Base-by-base conservation (phyloP, 1,139 yeast species). In the Hyphopichia pseudoburtonii region DNA sequence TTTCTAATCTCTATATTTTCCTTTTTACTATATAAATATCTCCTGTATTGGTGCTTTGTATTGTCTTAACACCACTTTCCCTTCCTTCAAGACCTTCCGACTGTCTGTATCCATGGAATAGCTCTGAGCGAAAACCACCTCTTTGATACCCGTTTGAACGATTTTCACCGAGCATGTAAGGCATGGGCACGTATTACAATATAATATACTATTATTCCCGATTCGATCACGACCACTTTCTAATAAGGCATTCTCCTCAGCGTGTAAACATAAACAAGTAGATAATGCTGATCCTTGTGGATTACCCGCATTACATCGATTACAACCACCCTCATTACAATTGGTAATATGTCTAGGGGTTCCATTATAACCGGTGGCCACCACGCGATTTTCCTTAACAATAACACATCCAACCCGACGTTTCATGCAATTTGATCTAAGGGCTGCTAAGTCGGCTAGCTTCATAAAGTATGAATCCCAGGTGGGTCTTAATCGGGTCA, bases 381-480 rank as follows among this genome's bases (percentile, higher is more conserved):
- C 76, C 25, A 92, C 96, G 38, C 97, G 69, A 34, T 79, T 80
- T 38, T 87, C 94, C 37, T 90, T 74, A 1, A 88, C 97, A 22
- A 92, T 77, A 3, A 94, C 97, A 60, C 97, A 90, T 0, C 98
- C 98, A 1, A 92, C 98, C 41, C 96, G 73, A 41, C 98, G 72
- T 59, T 92, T 94, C 98, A 92, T 94, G 64, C 98, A 94, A 51
- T 92, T 94, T 25, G 95, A 82, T 47, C 99, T 69, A 37, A 83
- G 70, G 0, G 98, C 96, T 0, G 98, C 98, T 51, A 94, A 72
- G 47, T 87, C 90, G 0, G 98, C 97, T 40, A 92, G 65, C 33
- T 82, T 70, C 97, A 92, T 92, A 57, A 92, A 92, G 56, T 92
- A 92, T 1, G 92, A 77, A 58, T 92, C 98, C 99, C 99, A 92